Evolutionary conservation across 2,329 filamentous ascomycete species (phyloP).

Genomic region (Penicillium crustosum): DNA sequence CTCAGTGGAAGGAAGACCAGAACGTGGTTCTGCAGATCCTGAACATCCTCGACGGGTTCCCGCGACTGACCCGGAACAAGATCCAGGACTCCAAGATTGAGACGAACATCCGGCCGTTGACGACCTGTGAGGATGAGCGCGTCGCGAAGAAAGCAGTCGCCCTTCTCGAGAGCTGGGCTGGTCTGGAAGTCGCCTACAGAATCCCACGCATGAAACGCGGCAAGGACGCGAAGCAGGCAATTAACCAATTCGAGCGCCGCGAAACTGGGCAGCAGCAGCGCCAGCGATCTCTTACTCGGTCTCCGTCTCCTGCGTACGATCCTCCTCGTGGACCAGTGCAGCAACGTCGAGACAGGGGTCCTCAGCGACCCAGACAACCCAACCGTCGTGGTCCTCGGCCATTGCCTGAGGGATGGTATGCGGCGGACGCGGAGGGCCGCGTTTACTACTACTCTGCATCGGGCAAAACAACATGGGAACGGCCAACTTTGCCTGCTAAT

Average conservation of each 20-base stretch:
- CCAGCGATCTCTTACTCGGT: conserved; percentile 53
- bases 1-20: conserved; percentile 81
- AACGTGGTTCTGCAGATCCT: conserved; percentile 88
- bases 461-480: conserved; percentile 77
- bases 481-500: conserved; percentile 68
- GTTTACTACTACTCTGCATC: conserved; percentile 83
- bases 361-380: conserved; percentile 55
- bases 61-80: conserved; percentile 91
- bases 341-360: conserved; percentile 58
- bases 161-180: conserved; percentile 82
- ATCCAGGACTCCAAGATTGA: conserved; percentile 97
- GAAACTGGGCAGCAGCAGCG: conserved; percentile 52
- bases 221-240: conserved; percentile 50
- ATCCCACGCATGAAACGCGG: conserved; percentile 87
- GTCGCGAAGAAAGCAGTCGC: conserved; percentile 70
- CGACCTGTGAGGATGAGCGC: conserved; percentile 67
- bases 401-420: conserved; percentile 83
- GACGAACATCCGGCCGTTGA: conserved; percentile 69
- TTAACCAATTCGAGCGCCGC: conserved; percentile 63
- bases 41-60: conserved; percentile 83
- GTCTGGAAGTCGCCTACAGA: conserved; percentile 84
- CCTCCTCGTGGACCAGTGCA: conserved; percentile 46
- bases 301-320: conserved; percentile 50
- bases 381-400: conserved; percentile 58
- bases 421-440: conserved; percentile 66